phyloP scores from a whole-genome alignment of 2,329 filamentous ascomycete genomes.

The Pseudogymnoascus sp. region DNA sequence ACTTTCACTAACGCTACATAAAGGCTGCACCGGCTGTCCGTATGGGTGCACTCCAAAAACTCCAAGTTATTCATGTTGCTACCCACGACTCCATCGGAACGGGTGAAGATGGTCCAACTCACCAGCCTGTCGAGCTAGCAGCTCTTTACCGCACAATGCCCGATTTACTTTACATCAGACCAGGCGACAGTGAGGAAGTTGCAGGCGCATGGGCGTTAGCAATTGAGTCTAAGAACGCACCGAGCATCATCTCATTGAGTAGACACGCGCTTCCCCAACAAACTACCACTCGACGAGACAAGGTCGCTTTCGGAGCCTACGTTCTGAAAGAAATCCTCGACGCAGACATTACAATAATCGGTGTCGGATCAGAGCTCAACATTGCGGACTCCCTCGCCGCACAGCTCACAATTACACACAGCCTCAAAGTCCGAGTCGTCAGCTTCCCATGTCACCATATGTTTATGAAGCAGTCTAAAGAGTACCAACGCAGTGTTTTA shows the following conservation, averaged over 20 bases:
- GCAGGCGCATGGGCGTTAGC: conserved; percentile 48
- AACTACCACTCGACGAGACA: conserved; percentile 34
- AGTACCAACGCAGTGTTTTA: conserved; percentile 42
- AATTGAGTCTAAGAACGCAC: conserved; percentile 35
- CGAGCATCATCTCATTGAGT: conserved; percentile 45
- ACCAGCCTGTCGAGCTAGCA: conserved; percentile 35
- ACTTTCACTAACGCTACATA: no score
- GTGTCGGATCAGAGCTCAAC: conserved; percentile 33
- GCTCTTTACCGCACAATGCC: conserved; percentile 56
- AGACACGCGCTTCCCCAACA: conserved; percentile 39
- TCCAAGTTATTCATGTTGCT: conserved; percentile 52
- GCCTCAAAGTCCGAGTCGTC: conserved; percentile 35
- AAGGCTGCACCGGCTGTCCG: conserved; percentile 52
- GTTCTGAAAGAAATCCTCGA: no score
- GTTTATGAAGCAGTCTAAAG: conserved; percentile 37
- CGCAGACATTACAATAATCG: no score
- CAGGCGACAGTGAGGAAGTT: conserved; percentile 51
- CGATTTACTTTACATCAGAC: conserved; percentile 54
- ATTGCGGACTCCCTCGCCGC: conserved; percentile 40
- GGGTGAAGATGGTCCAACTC: conserved; percentile 50
- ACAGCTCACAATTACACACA: no score
- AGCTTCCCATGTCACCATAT: conserved; percentile 41
- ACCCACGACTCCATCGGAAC: conserved; percentile 56
- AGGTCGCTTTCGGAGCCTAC: conserved; percentile 39
- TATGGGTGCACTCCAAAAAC: conserved; percentile 51